A percentile compares a stretch with the other conserved stretches of the same genome.
These are phyloP conservation scores for Vitis hybrid DNA, from an alignment of 177 flowering plant species.

Conservation along the genomic window DNA sequence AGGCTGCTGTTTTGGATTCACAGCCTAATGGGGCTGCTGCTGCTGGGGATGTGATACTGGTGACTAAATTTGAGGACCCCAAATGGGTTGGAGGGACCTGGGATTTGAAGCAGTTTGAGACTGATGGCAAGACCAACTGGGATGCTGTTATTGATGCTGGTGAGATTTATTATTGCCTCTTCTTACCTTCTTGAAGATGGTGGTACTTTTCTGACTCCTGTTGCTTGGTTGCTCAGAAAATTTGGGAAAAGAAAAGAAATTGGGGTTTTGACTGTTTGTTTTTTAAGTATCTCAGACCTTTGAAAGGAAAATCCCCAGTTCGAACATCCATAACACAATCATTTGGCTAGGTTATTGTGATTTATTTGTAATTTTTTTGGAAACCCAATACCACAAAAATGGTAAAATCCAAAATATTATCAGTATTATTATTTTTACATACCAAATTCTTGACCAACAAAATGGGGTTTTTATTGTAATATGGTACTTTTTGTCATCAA, in stretches of 20 bases:
- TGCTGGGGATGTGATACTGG: conserved; percentile 21
- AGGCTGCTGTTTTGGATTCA: not conserved
- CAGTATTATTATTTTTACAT: no score
- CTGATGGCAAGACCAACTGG: conserved; percentile 81
- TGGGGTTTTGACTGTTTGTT: no score
- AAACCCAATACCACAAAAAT: no score
- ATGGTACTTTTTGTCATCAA: no score
- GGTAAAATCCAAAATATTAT: no score
- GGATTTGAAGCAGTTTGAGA: conserved; percentile 87
- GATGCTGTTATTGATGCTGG: conserved; percentile 99
- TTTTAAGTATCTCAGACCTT: no score
- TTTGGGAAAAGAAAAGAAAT: not conserved
- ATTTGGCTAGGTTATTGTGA: no score
- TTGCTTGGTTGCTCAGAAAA: conserved; percentile 1
- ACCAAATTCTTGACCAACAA: no score
- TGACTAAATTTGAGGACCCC: conserved; percentile 53
- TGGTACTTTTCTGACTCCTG: not conserved
- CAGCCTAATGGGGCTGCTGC: conserved; percentile 24
- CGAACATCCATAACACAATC: no score
- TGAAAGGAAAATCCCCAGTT: no score
- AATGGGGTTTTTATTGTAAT: no score
- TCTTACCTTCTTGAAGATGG: not conserved
- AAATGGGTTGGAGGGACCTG: conserved; percentile 93
- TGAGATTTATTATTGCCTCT: conserved; percentile 17
- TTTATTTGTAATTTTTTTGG: no score